Evolutionary conservation across 1,284 basidiomycete species (phyloP), one percentile per base, ranked within the genome.

Genomic region (Pseudozyma thailandica): DNA sequence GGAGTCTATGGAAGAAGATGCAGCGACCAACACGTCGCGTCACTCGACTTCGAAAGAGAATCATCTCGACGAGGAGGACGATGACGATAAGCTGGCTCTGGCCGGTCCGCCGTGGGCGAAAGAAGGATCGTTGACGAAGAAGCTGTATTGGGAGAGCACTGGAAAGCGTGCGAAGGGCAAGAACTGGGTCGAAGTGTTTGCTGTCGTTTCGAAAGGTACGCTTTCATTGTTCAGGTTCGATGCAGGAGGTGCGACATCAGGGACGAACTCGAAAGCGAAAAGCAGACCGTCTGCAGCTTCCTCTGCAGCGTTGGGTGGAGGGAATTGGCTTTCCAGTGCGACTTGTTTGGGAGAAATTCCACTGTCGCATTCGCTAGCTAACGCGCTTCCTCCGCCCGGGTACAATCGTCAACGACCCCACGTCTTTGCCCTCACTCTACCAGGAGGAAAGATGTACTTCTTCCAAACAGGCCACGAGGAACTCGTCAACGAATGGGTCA

Each of bases 401-500:
- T 97, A 97, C 85, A 93, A 91, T 79, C 87, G 90, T 37, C 88
- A 90, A 71, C 89, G 95, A 23, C 93, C 94, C 1, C 88, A 96
- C 82, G 96, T 94, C 82, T 95, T 98, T 88, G 93, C 93, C n/a
- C 85, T 98, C 38, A 94, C 93, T 0, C 86, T 95, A 42, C 87
- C 94, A 0, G 89, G 89, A 66, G 94, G 94, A 20, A 92, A 90
- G 6, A 91, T 93, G 16, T 94, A 91, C 84, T 94, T 97, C 85
- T 97, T 96, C 87, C 94, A 98, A 84, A 93, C 95, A 0, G 95
- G 95, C 1, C 98, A 95, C 2, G 94, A 96, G 78, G 94, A 97
- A 75, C 88, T 98, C 18, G 93, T 97, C 35, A 91, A 92, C 78
- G 95, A 98, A 83, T 98, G 95, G 95, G 94, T 97, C 8, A 90